Conservation (phyloP, 176 grass and related monocot species). For the Rhynchospora tenuis region DNA sequence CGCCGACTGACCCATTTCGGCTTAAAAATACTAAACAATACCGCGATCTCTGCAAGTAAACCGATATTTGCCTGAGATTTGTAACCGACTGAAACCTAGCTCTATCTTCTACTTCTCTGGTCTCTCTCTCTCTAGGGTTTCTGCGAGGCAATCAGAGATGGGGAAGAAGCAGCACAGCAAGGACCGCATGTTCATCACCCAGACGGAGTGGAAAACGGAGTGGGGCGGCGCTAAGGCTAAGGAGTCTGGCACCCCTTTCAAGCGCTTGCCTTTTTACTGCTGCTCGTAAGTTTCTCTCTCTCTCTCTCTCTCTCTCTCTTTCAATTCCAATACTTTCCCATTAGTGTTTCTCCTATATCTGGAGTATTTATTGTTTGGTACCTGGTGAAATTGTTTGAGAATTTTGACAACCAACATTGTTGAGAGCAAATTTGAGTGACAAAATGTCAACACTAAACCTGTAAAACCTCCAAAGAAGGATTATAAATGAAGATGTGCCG, state of each 20-base stretch:
- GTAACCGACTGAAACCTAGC: not conserved
- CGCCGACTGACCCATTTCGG: too few species aligned
- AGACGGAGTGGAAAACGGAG: constrained; percentile 93
- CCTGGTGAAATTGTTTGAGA: not conserved
- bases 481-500: not conserved
- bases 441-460: not conserved
- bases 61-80: too few species aligned
- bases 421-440: not conserved
- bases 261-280: constrained; percentile 95
- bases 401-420: not conserved
- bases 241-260: constrained; percentile 56
- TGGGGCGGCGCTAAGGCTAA: constrained; percentile 96
- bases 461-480: not conserved
- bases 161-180: constrained; percentile 99
- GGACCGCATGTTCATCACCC: constrained; percentile 95
- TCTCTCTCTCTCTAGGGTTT: not conserved
- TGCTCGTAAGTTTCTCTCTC: constrained; percentile 54
- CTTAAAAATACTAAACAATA: too few species aligned
- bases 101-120: not conserved
- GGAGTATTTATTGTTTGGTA: not conserved
- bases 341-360: not conserved
- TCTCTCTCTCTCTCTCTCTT: not conserved
- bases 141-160: constrained; percentile 37
- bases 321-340: not conserved
- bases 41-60: too few species aligned